Conservation (phyloP, 2,329 filamentous ascomycete species). For the Alternaria solani region DNA sequence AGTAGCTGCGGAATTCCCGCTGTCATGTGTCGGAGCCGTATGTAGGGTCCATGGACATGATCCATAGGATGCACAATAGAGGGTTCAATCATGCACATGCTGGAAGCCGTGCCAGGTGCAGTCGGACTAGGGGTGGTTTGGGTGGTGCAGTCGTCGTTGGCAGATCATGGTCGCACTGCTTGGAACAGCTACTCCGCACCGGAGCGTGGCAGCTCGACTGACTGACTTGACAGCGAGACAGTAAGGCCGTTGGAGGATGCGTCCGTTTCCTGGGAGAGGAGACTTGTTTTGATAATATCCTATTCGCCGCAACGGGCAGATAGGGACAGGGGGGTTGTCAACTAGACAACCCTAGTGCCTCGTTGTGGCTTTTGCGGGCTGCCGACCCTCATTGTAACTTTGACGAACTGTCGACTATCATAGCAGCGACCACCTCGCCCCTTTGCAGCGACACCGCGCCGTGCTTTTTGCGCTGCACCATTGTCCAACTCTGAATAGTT, state of each 20-base stretch:
- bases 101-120: conserved; percentile 12
- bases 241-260: conserved; percentile 15
- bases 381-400: conserved; percentile 24
- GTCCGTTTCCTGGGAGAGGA: conserved; percentile 26
- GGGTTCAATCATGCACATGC: conserved; percentile 20
- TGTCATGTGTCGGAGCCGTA: conserved; percentile 20
- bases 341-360: conserved; percentile 25
- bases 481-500: conserved; percentile 1
- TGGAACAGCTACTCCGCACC: conserved; percentile 5
- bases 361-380: conserved; percentile 27
- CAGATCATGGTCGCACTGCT: conserved; percentile 15
- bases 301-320: conserved; percentile 15
- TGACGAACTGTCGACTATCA: conserved; percentile 15
- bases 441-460: conserved; percentile 13
- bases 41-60: background rate
- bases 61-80: conserved; percentile 9
- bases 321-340: conserved; percentile 20
- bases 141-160: conserved; percentile 2
- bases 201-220: conserved; percentile 13
- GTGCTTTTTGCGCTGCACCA: conserved; percentile 11
- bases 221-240: conserved; percentile 2
- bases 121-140: conserved; percentile 1
- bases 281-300: conserved; percentile 28
- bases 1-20: conserved; percentile 5
- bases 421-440: conserved; percentile 10